phyloP scores from a whole-genome alignment of 345 rosid genomes.

The Aurinia saxatilis region DNA sequence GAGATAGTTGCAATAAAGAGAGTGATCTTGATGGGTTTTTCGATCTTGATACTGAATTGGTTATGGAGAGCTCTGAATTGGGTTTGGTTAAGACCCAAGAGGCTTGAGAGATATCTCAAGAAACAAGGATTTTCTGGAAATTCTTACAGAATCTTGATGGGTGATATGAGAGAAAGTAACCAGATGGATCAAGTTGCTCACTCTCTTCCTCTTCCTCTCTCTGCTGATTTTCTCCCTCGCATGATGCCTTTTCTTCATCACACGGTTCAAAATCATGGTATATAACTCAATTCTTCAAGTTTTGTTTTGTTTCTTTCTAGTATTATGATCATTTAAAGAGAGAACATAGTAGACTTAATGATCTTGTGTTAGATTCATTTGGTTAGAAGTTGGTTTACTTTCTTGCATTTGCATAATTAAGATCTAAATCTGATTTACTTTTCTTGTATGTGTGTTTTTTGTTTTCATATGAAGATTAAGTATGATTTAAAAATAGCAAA shows the following conservation, averaged over 20 bases:
- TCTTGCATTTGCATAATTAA: background rate
- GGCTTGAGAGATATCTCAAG: slow-evolving; percentile 34
- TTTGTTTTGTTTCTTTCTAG: no score
- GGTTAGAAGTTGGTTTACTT: background rate
- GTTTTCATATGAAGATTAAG: background rate
- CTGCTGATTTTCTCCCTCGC: slow-evolving; percentile 29
- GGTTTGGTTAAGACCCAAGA: slow-evolving; percentile 43
- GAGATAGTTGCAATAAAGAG: slow-evolving; percentile 10
- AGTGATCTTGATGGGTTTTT: slow-evolving; percentile 15
- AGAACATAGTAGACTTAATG: background rate
- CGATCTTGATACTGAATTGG: slow-evolving; percentile 25
- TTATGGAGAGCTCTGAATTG: slow-evolving; percentile 35
- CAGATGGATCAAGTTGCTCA: slow-evolving; percentile 28
- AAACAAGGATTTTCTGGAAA: slow-evolving; percentile 42
- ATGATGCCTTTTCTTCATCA: slow-evolving; percentile 36
- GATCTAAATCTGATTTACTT: slow-evolving; percentile 18
- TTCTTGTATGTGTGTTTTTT: slow-evolving; percentile 1
- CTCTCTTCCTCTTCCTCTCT: slow-evolving; percentile 31
- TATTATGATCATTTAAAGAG: no score
- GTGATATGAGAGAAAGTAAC: slow-evolving; percentile 32
- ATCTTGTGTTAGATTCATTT: background rate
- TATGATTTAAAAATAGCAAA: background rate
- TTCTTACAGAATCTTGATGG: slow-evolving; percentile 33
- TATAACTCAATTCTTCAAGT: background rate
- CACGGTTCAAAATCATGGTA: slow-evolving; percentile 31